A percentile compares a stretch with the other conserved stretches of the same genome.
Evolutionary conservation across 2,329 filamentous ascomycete species (phyloP).

Genomic region (Aspergillus tamarii): DNA sequence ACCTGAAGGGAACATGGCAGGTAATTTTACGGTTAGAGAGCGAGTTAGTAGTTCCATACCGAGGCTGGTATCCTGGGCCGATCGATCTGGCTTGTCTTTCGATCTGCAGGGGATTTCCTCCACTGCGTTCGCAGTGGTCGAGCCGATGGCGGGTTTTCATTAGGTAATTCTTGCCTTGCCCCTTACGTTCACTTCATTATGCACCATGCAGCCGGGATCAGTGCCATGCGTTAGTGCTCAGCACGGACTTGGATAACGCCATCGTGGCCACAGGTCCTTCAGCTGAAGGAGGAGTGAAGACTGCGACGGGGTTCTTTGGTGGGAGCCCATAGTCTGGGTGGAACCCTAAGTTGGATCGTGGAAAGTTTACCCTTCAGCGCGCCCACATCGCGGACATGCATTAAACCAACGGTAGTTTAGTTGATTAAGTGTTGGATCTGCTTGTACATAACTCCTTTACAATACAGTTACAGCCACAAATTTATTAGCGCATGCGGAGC

Average conservation of each 20-base stretch:
- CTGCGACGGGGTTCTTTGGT: neutral
- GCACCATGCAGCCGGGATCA: neutral
- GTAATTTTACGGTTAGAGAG: neutral
- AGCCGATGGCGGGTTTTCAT: neutral
- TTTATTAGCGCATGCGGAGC: neutral
- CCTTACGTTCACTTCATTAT: neutral
- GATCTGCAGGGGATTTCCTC: neutral
- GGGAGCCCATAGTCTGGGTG: too few relatives aligned
- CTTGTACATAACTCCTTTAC: too few relatives aligned
- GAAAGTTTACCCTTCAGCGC: neutral
- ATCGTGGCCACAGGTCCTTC: neutral
- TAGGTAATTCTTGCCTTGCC: neutral
- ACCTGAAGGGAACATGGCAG: neutral
- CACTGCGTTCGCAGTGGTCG: neutral
- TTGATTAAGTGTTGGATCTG: too few relatives aligned
- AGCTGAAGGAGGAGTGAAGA: neutral
- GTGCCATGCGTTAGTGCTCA: neutral
- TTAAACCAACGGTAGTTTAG: too few relatives aligned
- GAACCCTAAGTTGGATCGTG: neutral
- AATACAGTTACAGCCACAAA: neutral
- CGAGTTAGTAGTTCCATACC: neutral
- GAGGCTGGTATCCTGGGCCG: neutral
- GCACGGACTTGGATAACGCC: neutral
- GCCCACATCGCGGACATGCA: too few relatives aligned
- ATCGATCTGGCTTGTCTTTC: neutral